A percentile compares a stretch with the other conserved stretches of the same genome.
These are phyloP conservation scores for Quercus lobata DNA, from an alignment of 331 rosid species.

Conservation along the genomic window DNA sequence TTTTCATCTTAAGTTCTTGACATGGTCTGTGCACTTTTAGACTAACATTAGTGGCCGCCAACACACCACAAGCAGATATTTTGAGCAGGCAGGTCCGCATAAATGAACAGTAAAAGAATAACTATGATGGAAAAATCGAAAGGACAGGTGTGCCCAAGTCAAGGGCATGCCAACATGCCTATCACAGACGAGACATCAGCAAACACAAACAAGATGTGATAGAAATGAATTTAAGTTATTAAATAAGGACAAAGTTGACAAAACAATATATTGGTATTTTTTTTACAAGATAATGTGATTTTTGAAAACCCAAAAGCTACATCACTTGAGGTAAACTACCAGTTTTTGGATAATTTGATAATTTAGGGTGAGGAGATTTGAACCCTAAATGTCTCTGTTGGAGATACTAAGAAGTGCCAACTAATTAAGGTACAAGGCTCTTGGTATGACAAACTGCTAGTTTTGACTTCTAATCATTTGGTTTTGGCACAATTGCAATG, in stretches of 20 bases:
- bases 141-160: background rate
- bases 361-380: too few relatives aligned
- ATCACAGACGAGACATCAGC: background rate
- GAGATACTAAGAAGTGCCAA: too few relatives aligned
- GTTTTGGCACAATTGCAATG: background rate
- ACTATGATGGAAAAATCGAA: background rate
- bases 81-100: background rate
- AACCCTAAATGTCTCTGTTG: too few relatives aligned
- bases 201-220: background rate
- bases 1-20: background rate
- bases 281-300: background rate
- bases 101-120: background rate
- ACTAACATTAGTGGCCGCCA: background rate
- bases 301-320: background rate
- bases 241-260: background rate
- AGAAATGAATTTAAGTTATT: background rate
- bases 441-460: too few relatives aligned
- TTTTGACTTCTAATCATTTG: background rate
- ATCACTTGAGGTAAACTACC: background rate
- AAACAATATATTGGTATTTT: background rate
- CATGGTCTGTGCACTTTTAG: background rate
- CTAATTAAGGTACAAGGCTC: too few relatives aligned
- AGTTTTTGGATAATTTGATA: too few relatives aligned
- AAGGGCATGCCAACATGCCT: background rate
- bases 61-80: background rate